phyloP scores from a whole-genome alignment of 2,329 filamentous ascomycete genomes.

The Atkinsonella texensis region DNA sequence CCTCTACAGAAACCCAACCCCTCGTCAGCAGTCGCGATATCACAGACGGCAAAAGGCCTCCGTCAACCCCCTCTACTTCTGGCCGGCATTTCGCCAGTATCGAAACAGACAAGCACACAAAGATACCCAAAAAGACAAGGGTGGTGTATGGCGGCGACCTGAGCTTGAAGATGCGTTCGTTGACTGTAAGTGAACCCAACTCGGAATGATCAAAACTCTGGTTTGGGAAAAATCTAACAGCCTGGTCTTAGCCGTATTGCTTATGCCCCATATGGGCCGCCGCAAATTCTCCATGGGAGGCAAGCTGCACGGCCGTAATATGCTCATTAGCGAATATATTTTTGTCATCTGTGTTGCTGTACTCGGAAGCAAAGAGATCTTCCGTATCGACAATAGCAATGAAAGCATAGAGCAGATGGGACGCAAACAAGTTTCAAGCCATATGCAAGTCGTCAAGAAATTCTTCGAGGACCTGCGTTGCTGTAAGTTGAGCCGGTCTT shows the following conservation, averaged over 20 bases:
- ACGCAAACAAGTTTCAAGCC: slow-evolving; percentile 57
- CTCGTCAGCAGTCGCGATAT: slow-evolving; percentile 24
- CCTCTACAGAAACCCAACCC: slow-evolving; percentile 25
- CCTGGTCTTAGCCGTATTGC: slow-evolving; percentile 35
- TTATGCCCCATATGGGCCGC: slow-evolving; percentile 54
- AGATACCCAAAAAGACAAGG: slow-evolving; percentile 45
- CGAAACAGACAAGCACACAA: slow-evolving; percentile 53
- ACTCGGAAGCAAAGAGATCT: slow-evolving; percentile 30
- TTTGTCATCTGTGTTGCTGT: slow-evolving; percentile 30
- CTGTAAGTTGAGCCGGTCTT: slow-evolving; percentile 34
- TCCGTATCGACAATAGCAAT: slow-evolving; percentile 30
- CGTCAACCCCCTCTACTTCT: slow-evolving; percentile 49
- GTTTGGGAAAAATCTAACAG: slow-evolving; percentile 10
- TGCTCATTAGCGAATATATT: slow-evolving; percentile 58
- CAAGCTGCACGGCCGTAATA: slow-evolving; percentile 55
- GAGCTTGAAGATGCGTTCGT: slow-evolving; percentile 55
- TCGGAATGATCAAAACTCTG: not conserved
- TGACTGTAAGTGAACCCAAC: slow-evolving; percentile 39
- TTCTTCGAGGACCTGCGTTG: slow-evolving; percentile 51
- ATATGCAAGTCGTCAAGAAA: slow-evolving; percentile 59
- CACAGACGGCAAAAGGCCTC: slow-evolving; percentile 24
- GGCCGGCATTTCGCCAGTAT: slow-evolving; percentile 53
- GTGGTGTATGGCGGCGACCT: slow-evolving; percentile 40
- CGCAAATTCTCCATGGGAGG: slow-evolving; percentile 54
- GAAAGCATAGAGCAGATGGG: slow-evolving; percentile 34